Percentiles rank a stretch among this genome's conserved stretches.
These are phyloP conservation scores for Diaporthe australafricana DNA, from an alignment of 2,329 filamentous ascomycete species.

Conservation along the genomic window DNA sequence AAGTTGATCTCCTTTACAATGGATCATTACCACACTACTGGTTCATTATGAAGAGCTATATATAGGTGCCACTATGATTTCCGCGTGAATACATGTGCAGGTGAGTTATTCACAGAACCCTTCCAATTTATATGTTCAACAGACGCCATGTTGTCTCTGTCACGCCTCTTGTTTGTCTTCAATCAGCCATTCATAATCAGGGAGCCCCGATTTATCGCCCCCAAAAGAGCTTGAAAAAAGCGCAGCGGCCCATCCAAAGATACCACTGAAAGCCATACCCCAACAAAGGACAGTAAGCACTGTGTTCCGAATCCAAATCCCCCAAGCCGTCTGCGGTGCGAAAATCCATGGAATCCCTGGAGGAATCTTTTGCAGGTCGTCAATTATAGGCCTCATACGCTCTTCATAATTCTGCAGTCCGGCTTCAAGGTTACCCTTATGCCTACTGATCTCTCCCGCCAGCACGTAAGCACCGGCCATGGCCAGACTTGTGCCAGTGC, in stretches of 20 bases:
- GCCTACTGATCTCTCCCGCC: constrained; percentile 54
- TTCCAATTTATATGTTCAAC: not conserved
- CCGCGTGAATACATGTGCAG: no score
- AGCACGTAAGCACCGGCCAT: constrained; percentile 58
- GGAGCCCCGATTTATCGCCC: constrained; percentile 48
- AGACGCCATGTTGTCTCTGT: not conserved
- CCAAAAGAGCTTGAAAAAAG: constrained; percentile 48
- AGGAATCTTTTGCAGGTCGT: constrained; percentile 47
- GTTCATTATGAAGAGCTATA: no score
- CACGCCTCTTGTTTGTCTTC: not conserved
- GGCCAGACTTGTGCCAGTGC: constrained; percentile 53
- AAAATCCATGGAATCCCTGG: constrained; percentile 50
- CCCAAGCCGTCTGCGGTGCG: constrained; percentile 58
- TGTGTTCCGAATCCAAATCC: constrained; percentile 56
- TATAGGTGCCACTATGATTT: no score
- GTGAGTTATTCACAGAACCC: no score
- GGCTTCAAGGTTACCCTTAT: constrained; percentile 45
- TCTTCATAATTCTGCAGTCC: constrained; percentile 51
- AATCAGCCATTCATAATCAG: constrained; percentile 49
- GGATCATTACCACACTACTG: no score
- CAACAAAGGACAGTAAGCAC: constrained; percentile 54
- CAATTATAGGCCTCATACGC: constrained; percentile 50
- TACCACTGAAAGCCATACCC: constrained; percentile 40
- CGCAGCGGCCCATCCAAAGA: constrained; percentile 47
- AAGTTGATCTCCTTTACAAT: no score